Evolutionary conservation across 305 asterid genomes (phyloP).

Genomic region (Solanum hybrid): DNA sequence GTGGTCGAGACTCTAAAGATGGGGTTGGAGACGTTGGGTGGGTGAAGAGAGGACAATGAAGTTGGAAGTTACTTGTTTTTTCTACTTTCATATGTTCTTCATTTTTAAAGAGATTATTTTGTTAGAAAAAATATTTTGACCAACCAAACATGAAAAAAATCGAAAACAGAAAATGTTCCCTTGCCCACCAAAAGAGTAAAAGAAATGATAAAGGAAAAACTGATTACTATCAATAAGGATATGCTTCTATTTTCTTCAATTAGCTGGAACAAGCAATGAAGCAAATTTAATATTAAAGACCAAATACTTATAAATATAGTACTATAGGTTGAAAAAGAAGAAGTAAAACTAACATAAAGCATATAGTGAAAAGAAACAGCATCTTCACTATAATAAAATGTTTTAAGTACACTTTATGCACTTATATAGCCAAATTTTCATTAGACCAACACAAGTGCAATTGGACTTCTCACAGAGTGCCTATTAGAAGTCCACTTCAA

Average conservation of each 20-base stretch:
- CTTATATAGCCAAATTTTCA: neutral
- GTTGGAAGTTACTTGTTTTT: neutral
- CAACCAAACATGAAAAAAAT: neutral
- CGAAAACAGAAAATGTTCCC: neutral
- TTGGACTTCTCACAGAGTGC: constrained; percentile 24
- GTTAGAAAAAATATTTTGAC: neutral
- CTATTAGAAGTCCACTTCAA: constrained; percentile 23
- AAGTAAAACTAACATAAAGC: neutral
- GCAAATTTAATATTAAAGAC: neutral
- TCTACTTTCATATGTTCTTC: neutral
- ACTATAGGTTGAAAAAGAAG: neutral
- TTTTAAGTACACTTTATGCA: neutral
- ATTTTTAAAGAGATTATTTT: neutral
- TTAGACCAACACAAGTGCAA: constrained; percentile 29
- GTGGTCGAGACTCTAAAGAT: neutral
- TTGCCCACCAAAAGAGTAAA: neutral
- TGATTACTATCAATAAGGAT: neutral
- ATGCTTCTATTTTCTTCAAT: neutral
- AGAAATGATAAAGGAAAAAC: neutral
- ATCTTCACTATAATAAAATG: neutral
- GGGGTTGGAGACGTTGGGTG: neutral
- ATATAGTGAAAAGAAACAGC: neutral
- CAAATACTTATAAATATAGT: neutral
- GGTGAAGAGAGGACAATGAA: neutral
- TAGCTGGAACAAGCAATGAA: neutral